Percentiles rank a stretch among this genome's conserved stretches.
Conservation (phyloP, 169 alveolate genomes). For the Cyclospora cayetanensis region DNA sequence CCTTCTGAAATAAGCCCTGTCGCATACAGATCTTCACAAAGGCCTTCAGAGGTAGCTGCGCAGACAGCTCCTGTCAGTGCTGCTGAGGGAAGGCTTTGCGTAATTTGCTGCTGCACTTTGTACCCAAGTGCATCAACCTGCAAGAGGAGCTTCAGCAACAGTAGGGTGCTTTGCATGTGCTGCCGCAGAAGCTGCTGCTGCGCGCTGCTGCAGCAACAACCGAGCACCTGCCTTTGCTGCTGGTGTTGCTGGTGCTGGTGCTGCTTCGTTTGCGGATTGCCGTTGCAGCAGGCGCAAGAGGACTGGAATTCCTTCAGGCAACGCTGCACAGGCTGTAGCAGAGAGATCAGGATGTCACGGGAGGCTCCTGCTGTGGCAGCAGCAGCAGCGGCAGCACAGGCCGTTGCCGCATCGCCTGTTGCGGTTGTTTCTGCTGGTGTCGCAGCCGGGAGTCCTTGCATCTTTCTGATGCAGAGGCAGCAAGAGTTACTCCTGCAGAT, state of each 20-base stretch:
- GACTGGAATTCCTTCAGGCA: not conserved
- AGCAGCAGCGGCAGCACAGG: too few species aligned
- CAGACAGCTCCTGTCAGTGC: not conserved
- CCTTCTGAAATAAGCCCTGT: not conserved
- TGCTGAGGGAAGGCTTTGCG: not conserved
- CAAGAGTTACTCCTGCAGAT: not conserved
- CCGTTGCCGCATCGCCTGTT: too few species aligned
- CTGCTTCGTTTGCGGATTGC: not conserved
- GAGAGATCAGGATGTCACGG: not conserved
- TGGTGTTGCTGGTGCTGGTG: not conserved
- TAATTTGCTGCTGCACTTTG: not conserved
- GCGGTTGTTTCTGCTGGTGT: not conserved
- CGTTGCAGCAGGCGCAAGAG: constrained; percentile 20
- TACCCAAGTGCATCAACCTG: not conserved
- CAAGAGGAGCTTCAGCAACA: not conserved
- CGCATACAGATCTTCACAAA: not conserved
- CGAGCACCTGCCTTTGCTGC: not conserved
- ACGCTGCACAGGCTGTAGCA: not conserved
- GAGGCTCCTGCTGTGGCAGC: not conserved
- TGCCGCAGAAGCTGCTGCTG: not conserved
- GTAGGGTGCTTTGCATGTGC: not conserved
- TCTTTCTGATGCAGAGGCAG: not conserved
- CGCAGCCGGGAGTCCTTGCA: not conserved
- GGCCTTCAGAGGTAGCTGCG: not conserved
- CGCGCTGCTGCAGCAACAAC: not conserved